Evolutionary conservation across 1,139 yeast species (phyloP).

Genomic region (Saccharomyces hybrid): DNA sequence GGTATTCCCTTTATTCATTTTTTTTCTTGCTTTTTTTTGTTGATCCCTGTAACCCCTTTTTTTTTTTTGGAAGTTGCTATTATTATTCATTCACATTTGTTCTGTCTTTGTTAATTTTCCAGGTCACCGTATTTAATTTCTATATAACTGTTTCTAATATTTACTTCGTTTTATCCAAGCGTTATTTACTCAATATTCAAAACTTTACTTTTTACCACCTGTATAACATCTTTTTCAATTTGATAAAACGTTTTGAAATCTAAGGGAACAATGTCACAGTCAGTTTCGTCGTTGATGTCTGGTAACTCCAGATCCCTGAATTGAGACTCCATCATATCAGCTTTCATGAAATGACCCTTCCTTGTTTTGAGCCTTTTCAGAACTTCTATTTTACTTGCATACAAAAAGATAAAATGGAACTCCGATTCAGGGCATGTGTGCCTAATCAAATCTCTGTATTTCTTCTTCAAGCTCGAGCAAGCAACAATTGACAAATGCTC

Average conservation of each 20-base stretch:
- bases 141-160: neutral
- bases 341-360: slow-evolving; percentile 77
- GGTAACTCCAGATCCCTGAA: slow-evolving; percentile 72
- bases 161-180: neutral
- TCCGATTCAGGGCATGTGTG: slow-evolving; percentile 33
- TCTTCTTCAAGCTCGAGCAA: slow-evolving; percentile 75
- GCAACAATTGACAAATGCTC: slow-evolving; percentile 49
- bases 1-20: neutral
- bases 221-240: slow-evolving; percentile 34
- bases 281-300: slow-evolving; percentile 31
- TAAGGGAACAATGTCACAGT: slow-evolving; percentile 28
- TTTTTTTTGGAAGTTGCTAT: neutral
- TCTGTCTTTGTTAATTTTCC: neutral
- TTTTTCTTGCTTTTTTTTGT: neutral
- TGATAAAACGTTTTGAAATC: slow-evolving; percentile 38
- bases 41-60: neutral
- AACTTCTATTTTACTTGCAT: slow-evolving; percentile 57
- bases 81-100: neutral
- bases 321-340: slow-evolving; percentile 75
- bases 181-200: neutral
- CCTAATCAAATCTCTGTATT: slow-evolving; percentile 57
- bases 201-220: slow-evolving; percentile 14
- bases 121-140: neutral
- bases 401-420: slow-evolving; percentile 58
- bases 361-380: slow-evolving; percentile 52